Base-by-base conservation (phyloP, 345 rosid genomes). In the Geranium rotundifolium region DNA sequence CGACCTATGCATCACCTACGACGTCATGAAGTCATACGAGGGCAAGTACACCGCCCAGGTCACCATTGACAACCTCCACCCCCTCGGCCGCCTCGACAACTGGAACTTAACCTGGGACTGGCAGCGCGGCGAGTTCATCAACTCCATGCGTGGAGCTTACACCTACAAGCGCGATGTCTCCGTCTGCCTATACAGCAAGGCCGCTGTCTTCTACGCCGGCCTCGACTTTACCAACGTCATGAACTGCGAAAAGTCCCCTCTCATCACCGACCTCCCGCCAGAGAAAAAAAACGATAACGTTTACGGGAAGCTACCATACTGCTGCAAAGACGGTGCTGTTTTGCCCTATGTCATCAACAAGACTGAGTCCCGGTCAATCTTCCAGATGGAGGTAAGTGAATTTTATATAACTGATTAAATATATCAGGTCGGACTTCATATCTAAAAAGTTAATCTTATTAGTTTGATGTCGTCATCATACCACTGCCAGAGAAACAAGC, bases 51-150 rank as follows among this genome's bases (percentile, higher is more conserved):
- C 72, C 16, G 99, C 97, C 13, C 90, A 93, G 74, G 97, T 93
- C 30, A 93, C 97, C 3, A 81, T 90, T 7, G 89, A 90, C 71
- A 90, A 93, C 71, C 75, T 70, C 71, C 75, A 65, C 50, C 90
- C 95, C 0, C 68, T 93, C 2, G 92, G 97, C 57, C 78, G 89
- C 6, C 87, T 93, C 16, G 97, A 93, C 67, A 85, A 79, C 58
- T 93, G 99, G 99, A 90, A 93, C 75, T 39, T 93, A 18, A 90
- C 96, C 1, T 93, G 96, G 96, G 95, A 90, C 69, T 93, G 99
- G 97, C 83, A 64, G 79, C 72, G 91, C 57, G 90, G 87, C 30
- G 99, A 93, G 79, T 88, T 93, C 76, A 88, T 90, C 63, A 55
- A 69, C 76, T 58, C 82, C 14, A 90, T 93, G 91, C 66, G 83